phyloP scores from a whole-genome alignment of 2,329 filamentous ascomycete species.

The Colletotrichum shisoi region DNA sequence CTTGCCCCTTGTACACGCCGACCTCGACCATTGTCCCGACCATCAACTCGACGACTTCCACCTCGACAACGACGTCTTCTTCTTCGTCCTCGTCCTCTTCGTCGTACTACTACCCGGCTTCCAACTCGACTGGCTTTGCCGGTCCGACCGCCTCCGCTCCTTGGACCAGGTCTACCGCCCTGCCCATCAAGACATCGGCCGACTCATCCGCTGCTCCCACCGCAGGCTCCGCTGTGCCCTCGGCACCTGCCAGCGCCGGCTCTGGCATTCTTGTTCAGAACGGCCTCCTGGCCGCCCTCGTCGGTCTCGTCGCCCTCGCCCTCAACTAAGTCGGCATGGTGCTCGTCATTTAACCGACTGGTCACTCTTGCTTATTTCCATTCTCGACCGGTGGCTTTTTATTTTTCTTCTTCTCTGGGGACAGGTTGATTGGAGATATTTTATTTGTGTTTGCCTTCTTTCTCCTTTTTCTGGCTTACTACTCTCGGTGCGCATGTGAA shows the following conservation, averaged over 20 bases:
- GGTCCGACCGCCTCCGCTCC: conserved; percentile 41
- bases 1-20: conserved; percentile 53
- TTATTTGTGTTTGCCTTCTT: conserved; percentile 24
- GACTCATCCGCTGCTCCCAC: conserved; percentile 33
- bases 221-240: conserved; percentile 42
- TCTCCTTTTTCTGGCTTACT: conserved; percentile 26
- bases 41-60: conserved; percentile 41
- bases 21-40: conserved; percentile 43
- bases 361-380: conserved; percentile 38
- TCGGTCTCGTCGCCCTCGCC: conserved; percentile 53
- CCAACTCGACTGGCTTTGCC: conserved; percentile 48
- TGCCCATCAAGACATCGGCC: conserved; percentile 38
- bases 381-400: conserved; percentile 39
- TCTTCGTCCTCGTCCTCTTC: conserved; percentile 35
- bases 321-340: conserved; percentile 42
- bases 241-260: conserved; percentile 47
- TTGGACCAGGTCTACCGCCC: conserved; percentile 43
- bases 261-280: conserved; percentile 50
- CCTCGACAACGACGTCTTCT: conserved; percentile 28
- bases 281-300: conserved; percentile 51
- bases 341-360: conserved; percentile 7
- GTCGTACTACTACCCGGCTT: conserved; percentile 45
- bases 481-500: conserved; percentile 19
- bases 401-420: conserved; percentile 45
- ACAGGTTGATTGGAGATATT: conserved; percentile 43